These are phyloP conservation scores for Melocanna baccifera DNA, from an alignment of 176 grass and related monocot genomes.

Conservation along the genomic window DNA sequence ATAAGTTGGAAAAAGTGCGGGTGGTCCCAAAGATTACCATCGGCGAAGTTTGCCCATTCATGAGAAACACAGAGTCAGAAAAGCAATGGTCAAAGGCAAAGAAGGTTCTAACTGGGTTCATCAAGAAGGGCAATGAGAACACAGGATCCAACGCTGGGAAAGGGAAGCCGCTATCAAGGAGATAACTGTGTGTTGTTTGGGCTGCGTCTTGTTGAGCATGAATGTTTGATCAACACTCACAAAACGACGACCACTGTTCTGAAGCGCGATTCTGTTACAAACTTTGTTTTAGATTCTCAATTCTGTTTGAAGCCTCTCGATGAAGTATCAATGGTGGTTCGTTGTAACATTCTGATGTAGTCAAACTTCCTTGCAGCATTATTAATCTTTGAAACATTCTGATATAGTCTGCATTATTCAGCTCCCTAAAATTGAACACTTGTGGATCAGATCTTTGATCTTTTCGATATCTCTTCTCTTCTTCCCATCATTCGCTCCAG, in stretches of 20 bases:
- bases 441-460: background rate
- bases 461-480: background rate
- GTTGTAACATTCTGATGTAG: conserved; percentile 8
- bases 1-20: conserved; percentile 31
- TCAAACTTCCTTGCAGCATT: background rate
- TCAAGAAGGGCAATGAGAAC: conserved; percentile 54
- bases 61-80: conserved; percentile 72
- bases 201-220: background rate
- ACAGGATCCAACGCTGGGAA: conserved; percentile 34
- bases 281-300: background rate
- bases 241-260: background rate
- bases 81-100: conserved; percentile 80
- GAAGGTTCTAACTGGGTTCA: conserved; percentile 58
- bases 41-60: conserved; percentile 85
- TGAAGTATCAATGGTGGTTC: background rate
- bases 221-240: background rate
- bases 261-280: background rate
- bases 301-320: background rate
- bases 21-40: conserved; percentile 69
- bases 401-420: background rate
- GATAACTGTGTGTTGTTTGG: conserved; percentile 11
- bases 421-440: background rate
- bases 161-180: conserved; percentile 28
- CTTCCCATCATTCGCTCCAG: background rate
- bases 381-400: background rate